Percentiles rank a stretch among this genome's conserved stretches.
Evolutionary conservation across 129 eudicot species (phyloP).

Genomic region (Ambrosia trifida): DNA sequence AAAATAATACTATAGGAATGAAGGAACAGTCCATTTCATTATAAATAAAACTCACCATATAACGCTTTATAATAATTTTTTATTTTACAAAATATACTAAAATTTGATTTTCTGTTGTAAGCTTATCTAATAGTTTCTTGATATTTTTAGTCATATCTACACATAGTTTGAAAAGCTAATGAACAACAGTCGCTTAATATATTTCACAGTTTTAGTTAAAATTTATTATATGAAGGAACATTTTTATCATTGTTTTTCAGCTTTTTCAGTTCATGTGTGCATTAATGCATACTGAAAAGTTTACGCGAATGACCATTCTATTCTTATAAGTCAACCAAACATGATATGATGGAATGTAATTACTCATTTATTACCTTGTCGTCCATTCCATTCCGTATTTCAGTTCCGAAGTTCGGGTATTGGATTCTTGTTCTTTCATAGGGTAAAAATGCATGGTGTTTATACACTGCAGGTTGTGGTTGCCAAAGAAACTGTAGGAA

Average conservation of each 20-base stretch:
- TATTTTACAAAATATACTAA: not conserved
- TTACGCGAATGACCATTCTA: not conserved
- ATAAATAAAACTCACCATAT: too few relatives aligned
- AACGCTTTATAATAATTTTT: not conserved
- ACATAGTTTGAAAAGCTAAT: not conserved
- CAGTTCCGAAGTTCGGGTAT: not conserved
- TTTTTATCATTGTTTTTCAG: not conserved
- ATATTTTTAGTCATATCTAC: not conserved
- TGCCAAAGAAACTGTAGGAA: conserved; percentile 91
- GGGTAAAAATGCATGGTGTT: conserved; percentile 22
- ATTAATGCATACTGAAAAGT: too few relatives aligned
- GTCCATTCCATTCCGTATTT: not conserved
- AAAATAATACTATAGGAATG: not conserved
- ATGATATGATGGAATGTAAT: not conserved
- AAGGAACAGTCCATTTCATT: too few relatives aligned
- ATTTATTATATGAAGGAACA: not conserved
- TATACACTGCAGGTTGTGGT: conserved; percentile 76
- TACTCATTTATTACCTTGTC: conserved; percentile 6
- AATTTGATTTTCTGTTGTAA: not conserved
- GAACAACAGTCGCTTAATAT: not conserved
- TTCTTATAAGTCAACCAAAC: not conserved
- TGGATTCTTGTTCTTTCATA: conserved; percentile 12
- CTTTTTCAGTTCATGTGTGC: not conserved
- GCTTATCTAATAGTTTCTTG: not conserved
- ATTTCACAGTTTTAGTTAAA: not conserved